Evolutionary conservation across 805 yeast genomes (phyloP), one percentile per base, ranked within the genome.

Genomic region (Metschnikowia colocasiae): DNA sequence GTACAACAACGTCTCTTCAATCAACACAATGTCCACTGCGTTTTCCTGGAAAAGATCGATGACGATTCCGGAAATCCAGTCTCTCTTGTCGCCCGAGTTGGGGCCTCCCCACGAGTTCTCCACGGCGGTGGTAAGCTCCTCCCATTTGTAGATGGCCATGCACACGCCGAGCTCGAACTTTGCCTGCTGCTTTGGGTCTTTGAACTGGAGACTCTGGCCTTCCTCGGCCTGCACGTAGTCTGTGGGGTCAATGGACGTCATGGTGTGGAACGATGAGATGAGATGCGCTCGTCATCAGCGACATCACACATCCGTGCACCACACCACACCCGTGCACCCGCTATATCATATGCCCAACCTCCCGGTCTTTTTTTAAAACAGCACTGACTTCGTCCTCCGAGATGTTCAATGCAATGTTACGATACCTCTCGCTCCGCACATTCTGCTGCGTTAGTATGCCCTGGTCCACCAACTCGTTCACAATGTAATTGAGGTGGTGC

Each of bases 31-130:
- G 57, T 90, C 98, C 4, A 92, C 87, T 4, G 79, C 75, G 43
- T 73, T 77, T 40, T 78, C 82, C 6, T 72, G 71, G 60, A 92
- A 94, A 45, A 90, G 73, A 30, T 89, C 97, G 25, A 90, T 78
- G 2, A 92, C 80, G 12, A 87, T 70, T 4, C 88, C 95, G 4
- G 87, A 80, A 53, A 92, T 77, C 99, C 99, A 94, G 63, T 94
- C 99, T 60, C 99, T 77, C 65, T 94, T 94, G 32, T 87, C 97
- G 0, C 77, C 80, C 12, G 95, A 84, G 30, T 87, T 86, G 12
- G 96, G 82, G 1, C 99, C 99, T 50, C 99, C 99, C 98, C 99
- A 94, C 26, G 76, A 73, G 63, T 87, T 89, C 5, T 81, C 95
- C 8, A 94, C 98, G 0, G 99, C 99, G 1, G 87, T 85, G 40